phyloP scores from a whole-genome alignment of 208 protist species.

The Lotmaria passim region DNA sequence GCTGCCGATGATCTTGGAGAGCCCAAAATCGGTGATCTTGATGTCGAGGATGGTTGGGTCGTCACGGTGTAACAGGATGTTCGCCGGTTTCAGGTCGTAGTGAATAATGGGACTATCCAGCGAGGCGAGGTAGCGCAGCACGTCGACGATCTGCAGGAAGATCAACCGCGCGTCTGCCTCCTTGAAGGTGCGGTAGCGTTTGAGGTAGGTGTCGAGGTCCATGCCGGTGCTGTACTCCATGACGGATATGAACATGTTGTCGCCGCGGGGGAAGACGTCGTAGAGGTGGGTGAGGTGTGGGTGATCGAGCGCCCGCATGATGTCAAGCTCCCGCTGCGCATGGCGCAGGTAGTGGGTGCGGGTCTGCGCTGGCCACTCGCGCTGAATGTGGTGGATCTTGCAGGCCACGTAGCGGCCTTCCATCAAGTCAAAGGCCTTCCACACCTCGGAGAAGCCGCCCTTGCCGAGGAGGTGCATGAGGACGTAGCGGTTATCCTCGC shows the following conservation, averaged over 20 bases:
- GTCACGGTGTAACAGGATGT: conserved; percentile 73
- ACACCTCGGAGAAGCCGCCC: conserved; percentile 96
- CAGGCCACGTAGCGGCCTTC: conserved; percentile 91
- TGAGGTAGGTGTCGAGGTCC: conserved; percentile 93
- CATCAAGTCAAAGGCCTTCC: conserved; percentile 92
- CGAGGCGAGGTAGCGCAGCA: conserved; percentile 91
- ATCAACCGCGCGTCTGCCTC: conserved; percentile 92
- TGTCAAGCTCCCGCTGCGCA: conserved; percentile 92
- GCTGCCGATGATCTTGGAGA: conserved; percentile 94
- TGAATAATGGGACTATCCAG: conserved; percentile 85
- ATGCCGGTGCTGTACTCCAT: conserved; percentile 94
- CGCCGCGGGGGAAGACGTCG: conserved; percentile 87
- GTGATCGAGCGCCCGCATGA: conserved; percentile 92
- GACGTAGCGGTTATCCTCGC: conserved; percentile 76
- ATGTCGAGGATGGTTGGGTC: conserved; percentile 75
- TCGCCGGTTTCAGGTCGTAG: conserved; percentile 82
- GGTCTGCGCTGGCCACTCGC: conserved; percentile 84
- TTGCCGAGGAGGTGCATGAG: conserved; percentile 93
- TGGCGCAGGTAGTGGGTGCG: conserved; percentile 93
- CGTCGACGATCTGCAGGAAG: conserved; percentile 90
- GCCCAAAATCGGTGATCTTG: conserved; percentile 98
- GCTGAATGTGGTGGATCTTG: conserved; percentile 95
- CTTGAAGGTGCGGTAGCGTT: conserved; percentile 72
- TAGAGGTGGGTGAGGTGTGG: conserved; percentile 80
- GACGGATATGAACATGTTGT: conserved; percentile 91